These are phyloP conservation scores for Saccharomycopsis amapae DNA, from an alignment of 805 yeast species.

Conservation along the genomic window DNA sequence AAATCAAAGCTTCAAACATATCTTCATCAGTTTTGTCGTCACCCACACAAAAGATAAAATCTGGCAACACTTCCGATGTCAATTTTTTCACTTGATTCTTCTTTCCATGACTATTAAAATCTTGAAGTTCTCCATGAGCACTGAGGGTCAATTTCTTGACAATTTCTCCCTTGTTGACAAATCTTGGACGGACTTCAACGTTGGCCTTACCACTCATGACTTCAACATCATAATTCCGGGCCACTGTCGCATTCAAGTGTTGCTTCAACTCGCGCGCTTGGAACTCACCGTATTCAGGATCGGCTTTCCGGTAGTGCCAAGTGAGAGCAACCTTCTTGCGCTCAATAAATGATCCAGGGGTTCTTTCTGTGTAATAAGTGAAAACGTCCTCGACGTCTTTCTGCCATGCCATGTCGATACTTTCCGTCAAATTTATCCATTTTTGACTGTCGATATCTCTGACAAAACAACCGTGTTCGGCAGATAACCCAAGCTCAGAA, in stretches of 20 bases:
- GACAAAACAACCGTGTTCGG: constrained; percentile 97
- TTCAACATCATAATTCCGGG: constrained; percentile 69
- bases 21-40: constrained; percentile 98
- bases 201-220: constrained; percentile 98
- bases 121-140: not conserved
- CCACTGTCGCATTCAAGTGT: constrained; percentile 54
- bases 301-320: constrained; percentile 96
- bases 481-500: constrained; percentile 70
- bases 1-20: constrained; percentile 77
- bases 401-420: constrained; percentile 93
- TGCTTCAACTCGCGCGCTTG: constrained; percentile 72
- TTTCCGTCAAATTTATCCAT: constrained; percentile 83
- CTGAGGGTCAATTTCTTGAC: constrained; percentile 60
- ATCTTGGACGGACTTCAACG: constrained; percentile 91
- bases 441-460: constrained; percentile 48
- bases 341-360: constrained; percentile 87
- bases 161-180: constrained; percentile 95
- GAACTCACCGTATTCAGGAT: constrained; percentile 85
- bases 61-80: constrained; percentile 50
- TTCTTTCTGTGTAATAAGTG: constrained; percentile 69
- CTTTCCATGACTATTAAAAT: not conserved
- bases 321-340: constrained; percentile 88
- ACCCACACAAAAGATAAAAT: constrained; percentile 83
- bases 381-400: constrained; percentile 67
- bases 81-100: not conserved